Evolutionary conservation across 2,329 filamentous ascomycete genomes (phyloP).

Genomic region (Chaetomium sp.): DNA sequence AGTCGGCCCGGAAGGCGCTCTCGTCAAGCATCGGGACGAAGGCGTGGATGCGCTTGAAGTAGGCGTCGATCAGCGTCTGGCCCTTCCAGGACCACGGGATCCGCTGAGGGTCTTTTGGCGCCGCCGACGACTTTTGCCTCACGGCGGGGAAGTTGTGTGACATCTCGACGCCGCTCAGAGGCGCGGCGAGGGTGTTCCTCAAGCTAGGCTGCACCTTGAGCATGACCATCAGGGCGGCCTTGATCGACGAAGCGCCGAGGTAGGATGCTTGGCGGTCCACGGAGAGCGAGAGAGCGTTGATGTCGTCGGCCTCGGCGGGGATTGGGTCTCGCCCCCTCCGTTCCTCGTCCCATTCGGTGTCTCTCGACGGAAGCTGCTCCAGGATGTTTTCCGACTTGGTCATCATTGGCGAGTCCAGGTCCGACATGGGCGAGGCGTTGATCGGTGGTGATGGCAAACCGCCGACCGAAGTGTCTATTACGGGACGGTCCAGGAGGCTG

Average conservation of each 20-base stretch:
- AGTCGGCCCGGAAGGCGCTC: constrained; percentile 66
- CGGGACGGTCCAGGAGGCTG: constrained; percentile 54
- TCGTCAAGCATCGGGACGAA: constrained; percentile 76
- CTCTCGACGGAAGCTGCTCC: constrained; percentile 68
- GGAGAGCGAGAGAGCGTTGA: constrained; percentile 66
- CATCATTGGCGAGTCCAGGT: constrained; percentile 52
- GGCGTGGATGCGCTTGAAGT: constrained; percentile 72
- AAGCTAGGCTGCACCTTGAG: constrained; percentile 56
- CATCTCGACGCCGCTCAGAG: constrained; percentile 51
- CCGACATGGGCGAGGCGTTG: constrained; percentile 52
- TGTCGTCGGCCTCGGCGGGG: constrained; percentile 68
- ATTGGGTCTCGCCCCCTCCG: constrained; percentile 56
- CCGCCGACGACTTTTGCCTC: constrained; percentile 45
- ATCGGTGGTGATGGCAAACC: constrained; percentile 58
- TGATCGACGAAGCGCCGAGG: constrained; percentile 73
- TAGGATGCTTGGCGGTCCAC: constrained; percentile 65
- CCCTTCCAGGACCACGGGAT: constrained; percentile 65
- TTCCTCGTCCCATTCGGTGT: constrained; percentile 69
- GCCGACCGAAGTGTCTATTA: constrained; percentile 42
- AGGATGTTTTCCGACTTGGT: constrained; percentile 57
- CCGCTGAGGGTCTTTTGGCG: constrained; percentile 51
- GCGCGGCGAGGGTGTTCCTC: constrained; percentile 48
- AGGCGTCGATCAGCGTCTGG: constrained; percentile 71
- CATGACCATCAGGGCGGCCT: constrained; percentile 74
- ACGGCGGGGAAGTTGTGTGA: constrained; percentile 49